These are phyloP conservation scores for Dittrichia graveolens DNA, from an alignment of 129 eudicot species.

Conservation along the genomic window DNA sequence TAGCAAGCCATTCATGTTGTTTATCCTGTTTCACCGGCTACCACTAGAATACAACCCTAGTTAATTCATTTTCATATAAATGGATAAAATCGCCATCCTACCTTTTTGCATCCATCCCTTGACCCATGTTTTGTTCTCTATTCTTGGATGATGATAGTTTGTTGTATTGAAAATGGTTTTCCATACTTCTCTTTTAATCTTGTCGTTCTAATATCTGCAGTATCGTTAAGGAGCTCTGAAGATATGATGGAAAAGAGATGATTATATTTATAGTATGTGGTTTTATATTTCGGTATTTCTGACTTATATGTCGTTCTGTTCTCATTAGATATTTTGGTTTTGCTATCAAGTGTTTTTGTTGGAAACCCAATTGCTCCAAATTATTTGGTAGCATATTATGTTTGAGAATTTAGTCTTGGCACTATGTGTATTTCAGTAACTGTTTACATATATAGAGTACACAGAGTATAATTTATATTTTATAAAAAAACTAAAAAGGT, in stretches of 20 bases:
- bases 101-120: no score
- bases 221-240: slow-evolving; percentile 48
- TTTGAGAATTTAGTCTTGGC: background rate
- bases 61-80: no score
- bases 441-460: no score
- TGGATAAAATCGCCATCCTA: no score
- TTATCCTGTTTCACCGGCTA: no score
- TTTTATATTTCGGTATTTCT: slow-evolving; percentile 16
- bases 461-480: background rate
- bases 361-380: background rate
- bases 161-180: background rate
- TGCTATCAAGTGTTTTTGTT: background rate
- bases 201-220: slow-evolving; percentile 39
- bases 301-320: slow-evolving; percentile 3
- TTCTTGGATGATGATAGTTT: background rate
- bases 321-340: background rate
- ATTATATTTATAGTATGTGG: background rate
- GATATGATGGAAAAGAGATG: slow-evolving; percentile 13
- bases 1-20: no score
- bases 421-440: no score
- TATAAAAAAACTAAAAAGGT: background rate
- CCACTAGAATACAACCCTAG: no score
- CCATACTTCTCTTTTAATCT: background rate
- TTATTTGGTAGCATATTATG: background rate
- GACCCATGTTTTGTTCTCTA: background rate